These are phyloP conservation scores for Buddleja alternifolia DNA, from an alignment of 257 asterid species.

Conservation along the genomic window DNA sequence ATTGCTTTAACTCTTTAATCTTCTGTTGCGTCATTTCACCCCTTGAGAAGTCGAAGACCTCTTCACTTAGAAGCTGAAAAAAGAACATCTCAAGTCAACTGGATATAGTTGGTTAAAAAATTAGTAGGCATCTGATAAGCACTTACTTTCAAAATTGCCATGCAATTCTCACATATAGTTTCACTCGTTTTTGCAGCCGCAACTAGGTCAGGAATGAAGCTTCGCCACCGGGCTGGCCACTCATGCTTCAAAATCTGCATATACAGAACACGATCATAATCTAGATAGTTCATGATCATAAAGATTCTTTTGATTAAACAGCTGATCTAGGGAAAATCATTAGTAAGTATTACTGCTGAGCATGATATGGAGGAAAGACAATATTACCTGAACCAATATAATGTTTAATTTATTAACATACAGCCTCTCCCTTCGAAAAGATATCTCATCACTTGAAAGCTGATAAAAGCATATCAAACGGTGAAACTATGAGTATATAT, in stretches of 20 bases:
- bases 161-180: constrained; percentile 98
- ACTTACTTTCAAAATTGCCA: constrained; percentile 88
- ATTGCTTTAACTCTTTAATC: constrained; percentile 92
- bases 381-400: constrained; percentile 89
- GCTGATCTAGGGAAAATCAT: constrained; percentile 6
- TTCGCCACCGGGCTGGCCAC: constrained; percentile 95
- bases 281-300: constrained; percentile 11
- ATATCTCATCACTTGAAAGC: constrained; percentile 94
- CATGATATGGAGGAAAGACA: constrained; percentile 9
- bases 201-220: constrained; percentile 94
- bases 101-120: constrained; percentile 15
- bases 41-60: constrained; percentile 98
- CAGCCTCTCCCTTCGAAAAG: constrained; percentile 89
- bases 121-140: constrained; percentile 4
- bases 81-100: constrained; percentile 26
- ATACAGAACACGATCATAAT: constrained; percentile 18
- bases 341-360: not conserved
- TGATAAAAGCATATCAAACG: constrained; percentile 31
- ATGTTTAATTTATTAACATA: constrained; percentile 87
- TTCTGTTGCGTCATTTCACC: constrained; percentile 99
- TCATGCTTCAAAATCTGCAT: constrained; percentile 95
- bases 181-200: constrained; percentile 97
- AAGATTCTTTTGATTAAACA: constrained; percentile 20
- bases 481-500: constrained; percentile 23
- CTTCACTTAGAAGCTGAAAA: constrained; percentile 96